phyloP scores from a whole-genome alignment of 495 filamentous ascomycete genomes.

The Aspergillus carlsbadensis region DNA sequence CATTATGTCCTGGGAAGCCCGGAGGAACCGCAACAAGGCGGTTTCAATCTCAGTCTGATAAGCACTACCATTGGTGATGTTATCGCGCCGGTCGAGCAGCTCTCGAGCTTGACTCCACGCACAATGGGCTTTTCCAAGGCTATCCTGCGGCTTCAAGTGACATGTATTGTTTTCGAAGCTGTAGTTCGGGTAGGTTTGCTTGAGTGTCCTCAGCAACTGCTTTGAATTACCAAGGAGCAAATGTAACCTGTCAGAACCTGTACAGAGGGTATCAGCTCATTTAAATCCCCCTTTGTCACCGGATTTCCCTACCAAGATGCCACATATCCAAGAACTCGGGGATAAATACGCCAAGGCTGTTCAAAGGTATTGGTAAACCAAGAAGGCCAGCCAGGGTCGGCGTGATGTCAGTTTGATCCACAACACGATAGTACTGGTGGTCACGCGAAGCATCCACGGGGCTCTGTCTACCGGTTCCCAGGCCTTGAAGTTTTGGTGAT shows the following conservation, averaged over 20 bases:
- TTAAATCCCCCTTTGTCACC: conserved; percentile 11
- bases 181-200: conserved; percentile 62
- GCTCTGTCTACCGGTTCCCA: conserved; percentile 43
- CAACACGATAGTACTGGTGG: conserved; percentile 75
- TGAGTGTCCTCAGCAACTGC: conserved; percentile 73
- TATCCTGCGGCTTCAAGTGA: conserved; percentile 30
- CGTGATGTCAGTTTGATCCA: conserved; percentile 92
- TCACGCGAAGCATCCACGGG: conserved; percentile 44
- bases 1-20: conserved; percentile 69
- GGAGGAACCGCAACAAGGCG: conserved; percentile 56
- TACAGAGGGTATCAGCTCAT: not conserved
- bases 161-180: conserved; percentile 53
- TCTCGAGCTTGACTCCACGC: conserved; percentile 52
- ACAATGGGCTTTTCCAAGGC: conserved; percentile 63
- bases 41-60: conserved; percentile 19
- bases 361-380: conserved; percentile 86
- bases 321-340: conserved; percentile 75
- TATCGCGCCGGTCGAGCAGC: conserved; percentile 15
- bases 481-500: conserved; percentile 73
- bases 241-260: conserved; percentile 54
- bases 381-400: conserved; percentile 86
- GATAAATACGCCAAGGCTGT: conserved; percentile 89
- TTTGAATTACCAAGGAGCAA: conserved; percentile 72
- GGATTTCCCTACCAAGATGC: conserved; percentile 47
- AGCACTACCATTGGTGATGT: not conserved